phyloP scores from a whole-genome alignment of 768 basidiomycete genomes.

The Auricularia sp. region DNA sequence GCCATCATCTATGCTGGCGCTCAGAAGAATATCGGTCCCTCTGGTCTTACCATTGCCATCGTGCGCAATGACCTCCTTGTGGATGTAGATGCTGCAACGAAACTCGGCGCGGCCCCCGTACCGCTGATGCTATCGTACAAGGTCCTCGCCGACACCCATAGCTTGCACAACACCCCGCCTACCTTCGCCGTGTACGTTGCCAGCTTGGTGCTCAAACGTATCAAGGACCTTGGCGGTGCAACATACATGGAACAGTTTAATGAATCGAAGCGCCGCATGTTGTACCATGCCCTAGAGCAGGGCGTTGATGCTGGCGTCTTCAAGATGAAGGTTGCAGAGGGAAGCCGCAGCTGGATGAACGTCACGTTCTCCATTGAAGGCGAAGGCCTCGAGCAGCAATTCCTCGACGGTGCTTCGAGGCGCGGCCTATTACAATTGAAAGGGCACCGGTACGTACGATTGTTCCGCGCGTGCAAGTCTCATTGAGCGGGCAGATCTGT shows the following conservation, averaged over 20 bases:
- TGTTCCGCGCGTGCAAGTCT: not conserved
- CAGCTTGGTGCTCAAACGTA: conserved; percentile 71
- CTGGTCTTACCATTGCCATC: conserved; percentile 87
- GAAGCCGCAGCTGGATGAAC: conserved; percentile 92
- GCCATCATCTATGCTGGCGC: conserved; percentile 94
- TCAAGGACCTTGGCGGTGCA: conserved; percentile 55
- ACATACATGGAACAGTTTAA: conserved; percentile 57
- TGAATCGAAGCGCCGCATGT: conserved; percentile 58
- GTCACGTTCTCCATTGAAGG: conserved; percentile 73
- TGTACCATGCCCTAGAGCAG: conserved; percentile 64
- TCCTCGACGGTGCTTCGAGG: conserved; percentile 72
- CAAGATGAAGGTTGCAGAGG: conserved; percentile 58
- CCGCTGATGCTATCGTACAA: conserved; percentile 80
- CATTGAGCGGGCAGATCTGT: conserved; percentile 34
- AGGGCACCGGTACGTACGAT: conserved; percentile 71
- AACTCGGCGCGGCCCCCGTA: conserved; percentile 61
- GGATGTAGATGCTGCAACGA: conserved; percentile 70
- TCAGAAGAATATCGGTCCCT: conserved; percentile 96
- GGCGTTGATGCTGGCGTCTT: conserved; percentile 66
- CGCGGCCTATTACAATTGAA: conserved; percentile 78
- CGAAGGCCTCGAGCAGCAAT: conserved; percentile 54
- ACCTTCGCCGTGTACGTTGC: conserved; percentile 87
- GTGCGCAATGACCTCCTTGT: conserved; percentile 92
- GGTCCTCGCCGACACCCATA: conserved; percentile 61
- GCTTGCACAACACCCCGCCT: conserved; percentile 88